These are phyloP conservation scores for Kodamaea lidongshanica DNA, from an alignment of 805 yeast species.

Conservation along the genomic window DNA sequence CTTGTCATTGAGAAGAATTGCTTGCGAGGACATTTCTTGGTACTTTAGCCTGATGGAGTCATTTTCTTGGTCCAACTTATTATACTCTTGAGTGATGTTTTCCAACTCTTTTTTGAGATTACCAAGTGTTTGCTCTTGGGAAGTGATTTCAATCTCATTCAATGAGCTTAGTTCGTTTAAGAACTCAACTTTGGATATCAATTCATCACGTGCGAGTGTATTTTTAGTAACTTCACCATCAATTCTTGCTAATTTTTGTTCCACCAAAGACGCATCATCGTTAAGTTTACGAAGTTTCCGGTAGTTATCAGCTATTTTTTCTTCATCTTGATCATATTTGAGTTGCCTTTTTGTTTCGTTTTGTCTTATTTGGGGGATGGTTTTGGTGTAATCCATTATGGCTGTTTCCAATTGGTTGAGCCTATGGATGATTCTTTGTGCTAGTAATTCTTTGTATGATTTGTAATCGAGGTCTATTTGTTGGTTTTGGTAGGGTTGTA, in stretches of 20 bases:
- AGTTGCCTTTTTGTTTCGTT: slow-evolving; percentile 28
- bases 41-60: slow-evolving; percentile 26
- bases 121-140: slow-evolving; percentile 18
- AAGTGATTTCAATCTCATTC: slow-evolving; percentile 6
- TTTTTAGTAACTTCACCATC: slow-evolving; percentile 24
- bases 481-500: too few species aligned
- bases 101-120: slow-evolving; percentile 23
- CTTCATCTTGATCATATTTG: slow-evolving; percentile 29
- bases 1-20: slow-evolving; percentile 23
- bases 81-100: slow-evolving; percentile 20
- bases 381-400: slow-evolving; percentile 10
- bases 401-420: slow-evolving; percentile 16
- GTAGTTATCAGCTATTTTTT: slow-evolving; percentile 26
- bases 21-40: slow-evolving; percentile 29
- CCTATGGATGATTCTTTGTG: slow-evolving; percentile 21
- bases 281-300: slow-evolving; percentile 27
- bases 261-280: slow-evolving; percentile 29
- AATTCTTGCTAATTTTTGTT: slow-evolving; percentile 25
- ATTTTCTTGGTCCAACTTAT: slow-evolving; percentile 22
- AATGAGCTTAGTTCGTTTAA: slow-evolving; percentile 3
- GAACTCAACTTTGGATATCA: slow-evolving; percentile 9
- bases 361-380: slow-evolving; percentile 19
- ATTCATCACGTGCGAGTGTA: slow-evolving; percentile 13
- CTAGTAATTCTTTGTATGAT: slow-evolving; percentile 22
- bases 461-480: slow-evolving; percentile 18